These are phyloP conservation scores for Apostasia shenzhenica DNA, from an alignment of 106 monocot species.

Conservation along the genomic window DNA sequence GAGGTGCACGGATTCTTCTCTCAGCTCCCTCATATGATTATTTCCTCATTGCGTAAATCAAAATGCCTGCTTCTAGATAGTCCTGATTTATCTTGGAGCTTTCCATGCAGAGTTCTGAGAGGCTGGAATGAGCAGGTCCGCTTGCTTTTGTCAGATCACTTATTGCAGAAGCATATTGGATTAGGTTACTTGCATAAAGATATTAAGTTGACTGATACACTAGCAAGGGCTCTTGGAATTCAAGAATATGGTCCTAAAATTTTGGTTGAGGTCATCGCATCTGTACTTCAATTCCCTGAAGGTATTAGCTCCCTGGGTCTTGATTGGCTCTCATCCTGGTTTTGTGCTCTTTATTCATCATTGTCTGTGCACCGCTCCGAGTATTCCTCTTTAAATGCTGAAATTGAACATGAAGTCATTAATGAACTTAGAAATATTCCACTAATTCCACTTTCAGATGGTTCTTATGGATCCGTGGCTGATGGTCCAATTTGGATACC, in stretches of 20 bases:
- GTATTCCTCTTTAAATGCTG: conserved; percentile 20
- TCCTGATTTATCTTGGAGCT: conserved; percentile 49
- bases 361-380: conserved; percentile 31
- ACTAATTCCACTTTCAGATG: conserved; percentile 85
- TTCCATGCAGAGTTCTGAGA: conserved; percentile 74
- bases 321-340: conserved; percentile 76
- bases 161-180: conserved; percentile 75
- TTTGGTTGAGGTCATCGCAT: conserved; percentile 52
- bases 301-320: conserved; percentile 43
- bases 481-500: conserved; percentile 96
- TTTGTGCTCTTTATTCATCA: conserved; percentile 37
- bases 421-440: conserved; percentile 51
- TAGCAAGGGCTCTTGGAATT: conserved; percentile 71
- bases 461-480: conserved; percentile 55
- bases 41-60: conserved; percentile 69
- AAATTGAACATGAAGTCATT: conserved; percentile 53
- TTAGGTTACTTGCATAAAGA: conserved; percentile 80
- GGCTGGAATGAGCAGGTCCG: conserved; percentile 83
- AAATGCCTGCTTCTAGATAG: conserved; percentile 79
- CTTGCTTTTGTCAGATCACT: conserved; percentile 49
- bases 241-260: conserved; percentile 78
- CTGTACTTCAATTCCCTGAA: conserved; percentile 38
- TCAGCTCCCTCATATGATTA: conserved; percentile 81
- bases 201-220: conserved; percentile 66
- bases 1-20: conserved; percentile 96